Base-by-base conservation (phyloP, 2,329 filamentous ascomycete species). In the Fusarium denticulatum region DNA sequence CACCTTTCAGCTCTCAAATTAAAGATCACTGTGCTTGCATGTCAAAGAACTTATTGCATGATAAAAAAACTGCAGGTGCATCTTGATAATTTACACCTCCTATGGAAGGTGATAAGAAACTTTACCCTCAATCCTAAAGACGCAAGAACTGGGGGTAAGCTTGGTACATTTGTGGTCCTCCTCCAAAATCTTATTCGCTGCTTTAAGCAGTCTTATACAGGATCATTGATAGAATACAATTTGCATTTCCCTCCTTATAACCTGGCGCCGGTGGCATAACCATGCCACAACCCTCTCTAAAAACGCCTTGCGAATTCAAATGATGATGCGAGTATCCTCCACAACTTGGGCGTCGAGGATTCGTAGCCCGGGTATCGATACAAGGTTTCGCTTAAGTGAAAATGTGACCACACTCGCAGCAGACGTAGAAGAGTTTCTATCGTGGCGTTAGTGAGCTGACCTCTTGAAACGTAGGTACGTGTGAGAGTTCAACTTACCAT, bases 351-450 rank as follows among this genome's bases (percentile, higher is more conserved):
- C 62, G 65, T 57, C 60, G 40, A 67, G 59, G 56, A 60, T 59
- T 64, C 60, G 59, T 50, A 46, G 57, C 63, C 71, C 58, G 67
- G 74, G 69, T 77, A 79, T 78, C 73, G 73, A 78, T 77, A 69
- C 58, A 71, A 66, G 62, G 65, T 49, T 56, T 69, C 69, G 71
- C 78, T 78, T 83, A 91, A 79, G 88, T 85, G 81, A 95, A 97
- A 79, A 97, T 96, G 81, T 96, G 91, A 84, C 95, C 94, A 84
- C 96, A 99, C 69, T 92, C 90, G 86, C 94, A 96, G 88, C 96
- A 99, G 63, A 99, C 96, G 80, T 95, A 96, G 82, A 96, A 96
- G 53, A 96, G 85, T 94, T 95, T 95, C 94, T 96, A 76, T 10
- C 16, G 14, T 40, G 26, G 34, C 24, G 60, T 75, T 62, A 73